Base-by-base conservation (phyloP, 148 eudicot genomes). In the Fagopyrum tataricum region DNA sequence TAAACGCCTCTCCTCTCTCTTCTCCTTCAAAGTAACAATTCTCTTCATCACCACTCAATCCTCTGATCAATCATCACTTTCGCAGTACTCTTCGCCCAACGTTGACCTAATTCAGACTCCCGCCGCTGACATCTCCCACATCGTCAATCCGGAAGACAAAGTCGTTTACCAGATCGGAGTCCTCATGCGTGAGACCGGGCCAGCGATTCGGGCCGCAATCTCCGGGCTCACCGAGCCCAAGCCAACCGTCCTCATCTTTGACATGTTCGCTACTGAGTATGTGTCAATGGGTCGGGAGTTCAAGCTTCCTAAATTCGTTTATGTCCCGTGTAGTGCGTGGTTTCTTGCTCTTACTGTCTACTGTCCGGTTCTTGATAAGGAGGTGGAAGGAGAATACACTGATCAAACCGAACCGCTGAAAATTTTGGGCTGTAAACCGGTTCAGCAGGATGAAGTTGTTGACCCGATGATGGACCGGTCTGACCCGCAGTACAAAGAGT, bases 391-490 rank as follows among this genome's bases (percentile, higher is more conserved):
- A 5, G 71, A 77, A 62, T 77, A 76, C 48, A 71, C 67, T 17
- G 81, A 76, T 31, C 80, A 72, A 15, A 42, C n/a, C 31, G 78
- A 78, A 2, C 78, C 78, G 47, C 17, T 82, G 4, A 24, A 20
- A 20, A 67, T 82, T 13, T 80, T 80, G 21, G 85, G 85, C n/a
- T 82, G 78, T 76, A 81, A 42, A 31, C 76, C 81, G 71, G 79
- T 85, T 31, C 72, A 79, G 41, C 82, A 84, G 20, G 85, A 74
- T 7, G 87, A 85, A 18, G 68, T 84, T 9, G 73, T 70, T 5
- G 88, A 85, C 61, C 89, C 89, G 4, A 78, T 82, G 76, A 9
- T 76, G 64, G 84, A 84, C 76, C 81, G 83, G 41, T 12, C 58
- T 11, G 75, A 71, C 40, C 71, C 53, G 18, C 69, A 72, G 40